Evolutionary conservation across 2,329 filamentous ascomycete genomes (phyloP).

Genomic region (Pseudogymnoascus verrucosus): DNA sequence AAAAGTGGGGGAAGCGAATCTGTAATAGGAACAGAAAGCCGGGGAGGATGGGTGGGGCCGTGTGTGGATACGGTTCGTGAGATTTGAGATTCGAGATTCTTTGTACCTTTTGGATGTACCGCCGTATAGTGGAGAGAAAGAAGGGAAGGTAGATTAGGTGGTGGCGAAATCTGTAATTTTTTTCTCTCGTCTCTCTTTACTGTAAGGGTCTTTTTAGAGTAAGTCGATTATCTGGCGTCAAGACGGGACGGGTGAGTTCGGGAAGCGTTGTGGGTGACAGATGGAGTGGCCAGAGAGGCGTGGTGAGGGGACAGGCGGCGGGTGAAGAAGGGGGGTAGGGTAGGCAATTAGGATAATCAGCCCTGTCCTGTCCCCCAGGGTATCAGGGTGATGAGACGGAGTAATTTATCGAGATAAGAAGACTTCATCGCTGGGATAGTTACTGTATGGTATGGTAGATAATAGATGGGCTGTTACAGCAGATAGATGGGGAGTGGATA

Average conservation of each 20-base stretch:
- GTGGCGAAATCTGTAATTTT: no score
- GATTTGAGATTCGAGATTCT: not conserved
- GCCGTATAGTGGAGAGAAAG: no score
- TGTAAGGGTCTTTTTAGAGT: no score
- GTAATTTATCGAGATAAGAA: not conserved
- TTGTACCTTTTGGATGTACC: not conserved
- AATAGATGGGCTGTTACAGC: not conserved
- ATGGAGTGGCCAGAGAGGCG: not conserved
- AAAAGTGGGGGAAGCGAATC: no score
- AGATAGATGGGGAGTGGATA: not conserved
- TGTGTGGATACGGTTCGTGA: not conserved
- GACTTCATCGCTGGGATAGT: no score
- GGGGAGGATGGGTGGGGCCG: not conserved
- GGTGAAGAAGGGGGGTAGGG: not conserved
- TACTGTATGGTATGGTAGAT: no score
- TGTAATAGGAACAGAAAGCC: not conserved
- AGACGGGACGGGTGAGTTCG: no score
- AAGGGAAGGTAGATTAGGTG: no score
- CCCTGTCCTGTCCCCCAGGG: not conserved
- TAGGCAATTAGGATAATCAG: not conserved
- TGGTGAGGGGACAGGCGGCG: not conserved
- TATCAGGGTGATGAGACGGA: slow-evolving; percentile 22
- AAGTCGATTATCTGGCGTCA: no score
- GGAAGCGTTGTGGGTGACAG: no score
- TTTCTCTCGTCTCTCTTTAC: no score